Conservation (phyloP, 164 flowering plant genomes). For the Echeveria elegans region DNA sequence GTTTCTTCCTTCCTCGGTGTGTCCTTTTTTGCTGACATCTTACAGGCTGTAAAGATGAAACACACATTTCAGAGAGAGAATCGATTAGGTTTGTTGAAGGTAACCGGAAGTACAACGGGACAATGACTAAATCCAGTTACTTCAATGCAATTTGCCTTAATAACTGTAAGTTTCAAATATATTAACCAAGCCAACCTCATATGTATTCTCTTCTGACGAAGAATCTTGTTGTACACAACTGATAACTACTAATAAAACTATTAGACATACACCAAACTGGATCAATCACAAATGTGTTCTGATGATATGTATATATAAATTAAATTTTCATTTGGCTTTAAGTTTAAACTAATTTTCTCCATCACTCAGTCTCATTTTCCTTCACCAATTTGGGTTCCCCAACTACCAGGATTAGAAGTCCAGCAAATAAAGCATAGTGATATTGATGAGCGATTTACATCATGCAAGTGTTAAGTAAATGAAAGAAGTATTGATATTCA, state of each 20-base stretch:
- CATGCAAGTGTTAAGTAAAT: not conserved
- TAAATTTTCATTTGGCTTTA: not conserved
- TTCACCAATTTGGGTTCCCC: not conserved
- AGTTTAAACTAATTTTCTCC: not conserved
- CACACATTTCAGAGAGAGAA: not conserved
- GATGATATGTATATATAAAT: not conserved
- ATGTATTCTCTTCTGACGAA: not conserved
- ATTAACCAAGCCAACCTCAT: not conserved
- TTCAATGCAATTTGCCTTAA: not conserved
- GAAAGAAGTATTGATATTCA: not conserved
- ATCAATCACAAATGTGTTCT: not conserved
- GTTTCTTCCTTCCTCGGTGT: slow-evolving; percentile 65
- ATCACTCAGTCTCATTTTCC: not conserved
- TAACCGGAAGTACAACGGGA: not conserved
- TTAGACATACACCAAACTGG: not conserved
- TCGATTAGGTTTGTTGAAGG: not conserved
- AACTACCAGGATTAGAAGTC: not conserved
- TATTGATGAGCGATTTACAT: not conserved
- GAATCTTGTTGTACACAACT: not conserved
- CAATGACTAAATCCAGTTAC: not conserved
- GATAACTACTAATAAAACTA: not conserved
- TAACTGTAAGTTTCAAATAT: not conserved
- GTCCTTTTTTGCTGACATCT: slow-evolving; percentile 56
- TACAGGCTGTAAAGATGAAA: slow-evolving; percentile 37
- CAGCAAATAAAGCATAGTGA: not conserved